Percentiles rank a stretch among this genome's conserved stretches.
These are phyloP conservation scores for Closterium sp. DNA, from an alignment of 139 green algal species.

Conservation along the genomic window DNA sequence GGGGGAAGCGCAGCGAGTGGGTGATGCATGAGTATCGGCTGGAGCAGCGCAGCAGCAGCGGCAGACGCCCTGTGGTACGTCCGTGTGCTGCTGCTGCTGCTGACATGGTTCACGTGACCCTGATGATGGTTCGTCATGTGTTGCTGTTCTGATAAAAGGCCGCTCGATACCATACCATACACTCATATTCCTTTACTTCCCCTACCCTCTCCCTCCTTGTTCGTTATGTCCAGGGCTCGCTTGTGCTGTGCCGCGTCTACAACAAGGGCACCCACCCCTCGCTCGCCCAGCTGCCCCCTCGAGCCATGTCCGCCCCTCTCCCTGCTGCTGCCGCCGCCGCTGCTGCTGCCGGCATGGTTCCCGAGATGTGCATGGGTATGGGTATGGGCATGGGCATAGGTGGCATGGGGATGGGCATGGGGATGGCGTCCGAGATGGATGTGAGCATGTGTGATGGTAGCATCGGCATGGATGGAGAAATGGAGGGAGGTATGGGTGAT, in stretches of 20 bases:
- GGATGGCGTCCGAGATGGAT: background rate
- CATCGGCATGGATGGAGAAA: background rate
- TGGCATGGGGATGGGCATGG: background rate
- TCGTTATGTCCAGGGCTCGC: background rate
- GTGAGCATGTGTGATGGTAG: background rate
- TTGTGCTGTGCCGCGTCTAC: background rate
- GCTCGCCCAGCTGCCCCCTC: background rate
- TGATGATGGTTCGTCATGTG: no score
- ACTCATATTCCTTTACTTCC: no score
- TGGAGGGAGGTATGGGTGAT: background rate
- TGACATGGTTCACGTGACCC: no score
- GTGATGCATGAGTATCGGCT: conserved; percentile 19
- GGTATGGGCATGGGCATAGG: background rate
- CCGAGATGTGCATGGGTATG: background rate
- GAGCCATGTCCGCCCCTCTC: background rate
- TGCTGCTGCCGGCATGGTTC: background rate
- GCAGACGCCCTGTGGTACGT: background rate
- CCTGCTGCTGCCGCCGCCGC: background rate
- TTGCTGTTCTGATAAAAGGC: no score
- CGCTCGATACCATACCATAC: no score
- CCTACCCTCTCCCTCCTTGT: no score
- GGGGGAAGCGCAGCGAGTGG: background rate
- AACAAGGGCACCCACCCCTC: background rate
- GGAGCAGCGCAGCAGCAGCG: background rate
- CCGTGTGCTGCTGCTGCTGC: background rate